These are phyloP conservation scores for Euptelea pleiosperma DNA, from an alignment of 164 flowering plant species.

Conservation along the genomic window DNA sequence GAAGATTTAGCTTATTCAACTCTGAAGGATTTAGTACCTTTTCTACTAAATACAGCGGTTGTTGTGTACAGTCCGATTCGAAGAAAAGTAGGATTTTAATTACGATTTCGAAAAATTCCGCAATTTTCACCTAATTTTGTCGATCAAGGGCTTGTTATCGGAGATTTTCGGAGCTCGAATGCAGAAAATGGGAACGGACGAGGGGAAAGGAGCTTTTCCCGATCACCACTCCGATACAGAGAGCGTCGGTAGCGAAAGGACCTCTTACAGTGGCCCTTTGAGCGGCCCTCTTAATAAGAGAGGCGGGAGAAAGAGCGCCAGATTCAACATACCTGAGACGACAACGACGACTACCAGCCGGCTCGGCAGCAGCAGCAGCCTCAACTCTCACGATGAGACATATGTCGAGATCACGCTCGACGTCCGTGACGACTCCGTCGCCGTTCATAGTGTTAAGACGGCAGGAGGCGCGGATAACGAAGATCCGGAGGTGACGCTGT, in stretches of 20 bases:
- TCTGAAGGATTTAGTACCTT: too few relatives aligned
- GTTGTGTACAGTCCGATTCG: too few relatives aligned
- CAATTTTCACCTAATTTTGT: too few relatives aligned
- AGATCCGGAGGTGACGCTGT: constrained; percentile 50
- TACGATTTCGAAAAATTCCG: too few relatives aligned
- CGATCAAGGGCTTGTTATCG: too few relatives aligned
- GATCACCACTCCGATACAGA: constrained; percentile 57
- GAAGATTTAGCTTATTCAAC: too few relatives aligned
- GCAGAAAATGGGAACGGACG: constrained; percentile 28
- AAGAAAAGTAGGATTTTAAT: too few relatives aligned
- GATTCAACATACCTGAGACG: constrained; percentile 41
- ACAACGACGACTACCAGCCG: constrained; percentile 10
- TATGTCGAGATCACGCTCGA: constrained; percentile 70
- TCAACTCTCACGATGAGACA: constrained; percentile 21
- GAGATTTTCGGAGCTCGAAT: background rate
- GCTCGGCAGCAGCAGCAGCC: constrained; percentile 5
- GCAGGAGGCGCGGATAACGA: constrained; percentile 34
- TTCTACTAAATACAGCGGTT: too few relatives aligned
- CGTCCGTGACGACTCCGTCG: constrained; percentile 56
- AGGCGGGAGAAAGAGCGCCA: constrained; percentile 43
- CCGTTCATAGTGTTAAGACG: constrained; percentile 60
- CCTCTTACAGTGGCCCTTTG: constrained; percentile 45
- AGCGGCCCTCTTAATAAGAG: constrained; percentile 33
- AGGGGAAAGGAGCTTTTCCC: constrained; percentile 21
- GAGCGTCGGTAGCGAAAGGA: constrained; percentile 38